phyloP scores from a whole-genome alignment of 257 asterid species.

The Perilla frutescens region DNA sequence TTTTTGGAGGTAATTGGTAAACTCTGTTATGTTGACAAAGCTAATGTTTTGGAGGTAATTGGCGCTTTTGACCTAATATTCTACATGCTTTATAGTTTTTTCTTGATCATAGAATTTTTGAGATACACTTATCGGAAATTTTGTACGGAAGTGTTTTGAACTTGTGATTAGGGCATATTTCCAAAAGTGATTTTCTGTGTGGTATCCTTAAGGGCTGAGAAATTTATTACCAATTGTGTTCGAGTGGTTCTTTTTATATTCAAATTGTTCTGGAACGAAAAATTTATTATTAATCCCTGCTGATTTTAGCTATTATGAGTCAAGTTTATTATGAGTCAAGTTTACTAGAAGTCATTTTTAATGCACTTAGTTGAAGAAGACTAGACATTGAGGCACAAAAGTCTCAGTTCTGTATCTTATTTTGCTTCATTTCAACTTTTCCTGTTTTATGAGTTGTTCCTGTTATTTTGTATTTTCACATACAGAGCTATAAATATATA shows the following conservation, averaged over 20 bases:
- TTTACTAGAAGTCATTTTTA: background rate
- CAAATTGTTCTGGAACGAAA: too few relatives aligned
- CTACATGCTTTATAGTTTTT: background rate
- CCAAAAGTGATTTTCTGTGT: background rate
- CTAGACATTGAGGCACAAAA: background rate
- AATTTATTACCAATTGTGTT: too few relatives aligned
- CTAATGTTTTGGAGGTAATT: slow-evolving; percentile 95
- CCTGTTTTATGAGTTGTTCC: background rate
- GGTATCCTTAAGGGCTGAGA: background rate
- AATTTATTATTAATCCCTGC: too few relatives aligned
- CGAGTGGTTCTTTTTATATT: background rate
- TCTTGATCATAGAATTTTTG: background rate
- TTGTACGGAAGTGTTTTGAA: background rate
- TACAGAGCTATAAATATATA: background rate
- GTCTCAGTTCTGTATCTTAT: background rate
- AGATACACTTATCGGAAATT: background rate
- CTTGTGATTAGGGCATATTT: background rate
- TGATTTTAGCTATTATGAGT: too few relatives aligned
- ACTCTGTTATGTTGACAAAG: slow-evolving; percentile 97
- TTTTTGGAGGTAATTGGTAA: slow-evolving; percentile 63
- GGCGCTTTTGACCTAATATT: background rate
- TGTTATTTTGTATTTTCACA: background rate
- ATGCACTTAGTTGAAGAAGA: background rate
- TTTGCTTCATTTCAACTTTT: background rate
- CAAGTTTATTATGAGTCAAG: background rate